Conservation (phyloP, 75 land plant genomes). For the Pinus albicaulis region DNA sequence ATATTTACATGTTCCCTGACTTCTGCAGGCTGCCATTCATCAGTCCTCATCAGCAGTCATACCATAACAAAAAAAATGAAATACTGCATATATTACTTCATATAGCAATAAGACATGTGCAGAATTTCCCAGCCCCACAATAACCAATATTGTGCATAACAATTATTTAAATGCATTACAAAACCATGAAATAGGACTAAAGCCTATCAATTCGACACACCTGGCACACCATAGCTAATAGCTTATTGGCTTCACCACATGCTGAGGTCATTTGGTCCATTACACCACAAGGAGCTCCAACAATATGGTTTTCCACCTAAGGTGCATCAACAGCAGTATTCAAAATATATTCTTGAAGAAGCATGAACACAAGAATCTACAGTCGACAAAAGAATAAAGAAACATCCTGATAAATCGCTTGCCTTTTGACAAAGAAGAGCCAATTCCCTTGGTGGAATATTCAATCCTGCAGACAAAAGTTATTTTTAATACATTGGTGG, state of each 20-base stretch:
- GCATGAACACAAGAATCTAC: neutral
- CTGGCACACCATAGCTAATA: conserved; percentile 99
- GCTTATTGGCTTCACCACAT: conserved; percentile 95
- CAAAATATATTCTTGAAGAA: conserved; percentile 7
- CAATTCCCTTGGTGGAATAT: too few species aligned
- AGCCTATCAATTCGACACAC: conserved; percentile 23
- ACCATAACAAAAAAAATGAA: too few species aligned
- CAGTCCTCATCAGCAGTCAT: neutral
- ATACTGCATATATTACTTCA: too few species aligned
- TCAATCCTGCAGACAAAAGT: conserved; percentile 27
- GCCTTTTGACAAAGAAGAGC: conserved; percentile 30
- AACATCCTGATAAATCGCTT: neutral
- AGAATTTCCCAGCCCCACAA: too few species aligned
- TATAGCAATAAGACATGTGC: too few species aligned
- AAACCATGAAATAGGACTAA: neutral
- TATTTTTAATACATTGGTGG: neutral
- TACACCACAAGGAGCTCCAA: conserved; percentile 98
- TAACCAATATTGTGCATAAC: neutral
- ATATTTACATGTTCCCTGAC: conserved; percentile 85
- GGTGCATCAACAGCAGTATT: neutral
- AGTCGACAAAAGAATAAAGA: neutral
- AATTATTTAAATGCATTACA: neutral
- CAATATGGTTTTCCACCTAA: conserved; percentile 94
- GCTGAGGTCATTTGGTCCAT: conserved; percentile 99
- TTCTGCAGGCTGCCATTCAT: conserved; percentile 87